phyloP scores from a whole-genome alignment of 192 early-diverging fungal species.

The Coemansia sp. region DNA sequence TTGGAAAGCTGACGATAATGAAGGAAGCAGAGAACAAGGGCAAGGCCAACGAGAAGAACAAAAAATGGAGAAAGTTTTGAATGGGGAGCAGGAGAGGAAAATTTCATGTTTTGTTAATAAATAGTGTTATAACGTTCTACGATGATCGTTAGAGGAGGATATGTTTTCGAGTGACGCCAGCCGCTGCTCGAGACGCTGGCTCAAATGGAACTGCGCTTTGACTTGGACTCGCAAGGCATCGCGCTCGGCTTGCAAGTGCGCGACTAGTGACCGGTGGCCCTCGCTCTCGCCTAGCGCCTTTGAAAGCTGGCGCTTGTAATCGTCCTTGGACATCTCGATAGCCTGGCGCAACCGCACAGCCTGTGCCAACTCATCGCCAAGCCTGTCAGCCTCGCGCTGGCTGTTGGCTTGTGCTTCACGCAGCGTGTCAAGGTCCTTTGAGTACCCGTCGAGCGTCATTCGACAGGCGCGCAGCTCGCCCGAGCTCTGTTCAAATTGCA shows the following conservation, averaged over 20 bases:
- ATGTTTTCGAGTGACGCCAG: slow-evolving; percentile 8
- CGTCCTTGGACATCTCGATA: slow-evolving; percentile 53
- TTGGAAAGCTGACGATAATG: slow-evolving; percentile 75
- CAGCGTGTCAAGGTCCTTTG: slow-evolving; percentile 26
- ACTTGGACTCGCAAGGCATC: slow-evolving; percentile 41
- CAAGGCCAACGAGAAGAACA: slow-evolving; percentile 34
- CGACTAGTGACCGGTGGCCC: slow-evolving; percentile 29
- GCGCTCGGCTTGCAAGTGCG: slow-evolving; percentile 50
- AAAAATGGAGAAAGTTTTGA: slow-evolving; percentile 40
- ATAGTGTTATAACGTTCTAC: slow-evolving; percentile 7
- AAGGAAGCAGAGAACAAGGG: slow-evolving; percentile 60
- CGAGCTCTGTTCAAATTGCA: slow-evolving; percentile 28
- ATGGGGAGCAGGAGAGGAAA: no score
- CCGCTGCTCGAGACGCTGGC: slow-evolving; percentile 52
- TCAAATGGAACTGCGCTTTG: slow-evolving; percentile 51
- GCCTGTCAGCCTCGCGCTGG: slow-evolving; percentile 21
- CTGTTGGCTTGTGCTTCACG: slow-evolving; percentile 17
- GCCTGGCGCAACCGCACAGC: slow-evolving; percentile 26
- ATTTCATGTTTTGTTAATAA: no score
- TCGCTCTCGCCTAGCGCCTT: slow-evolving; percentile 42
- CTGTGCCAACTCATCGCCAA: slow-evolving; percentile 36
- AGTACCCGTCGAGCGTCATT: slow-evolving; percentile 30
- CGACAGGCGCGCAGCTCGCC: slow-evolving; percentile 28
- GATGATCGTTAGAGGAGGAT: slow-evolving; percentile 3
- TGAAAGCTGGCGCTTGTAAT: slow-evolving; percentile 49